Percentiles rank a stretch among this genome's conserved stretches.
Evolutionary conservation across 208 protist species (phyloP).

Genomic region (Acanthamoeba healyi): DNA sequence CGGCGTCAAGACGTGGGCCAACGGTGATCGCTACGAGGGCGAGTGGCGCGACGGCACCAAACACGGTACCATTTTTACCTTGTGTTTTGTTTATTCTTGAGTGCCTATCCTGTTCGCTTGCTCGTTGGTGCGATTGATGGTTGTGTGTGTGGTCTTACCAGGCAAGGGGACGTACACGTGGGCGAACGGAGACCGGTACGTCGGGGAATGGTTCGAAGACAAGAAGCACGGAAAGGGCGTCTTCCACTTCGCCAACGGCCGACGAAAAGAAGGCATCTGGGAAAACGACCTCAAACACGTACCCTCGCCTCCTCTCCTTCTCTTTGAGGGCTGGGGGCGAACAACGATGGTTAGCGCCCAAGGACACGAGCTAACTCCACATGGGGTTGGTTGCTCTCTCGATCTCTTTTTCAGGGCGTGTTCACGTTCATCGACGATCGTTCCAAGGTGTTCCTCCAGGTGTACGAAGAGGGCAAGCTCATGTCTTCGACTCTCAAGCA

Average conservation of each 20-base stretch:
- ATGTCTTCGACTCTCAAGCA: constrained; percentile 26
- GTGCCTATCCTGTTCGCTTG: background rate
- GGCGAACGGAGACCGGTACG: constrained; percentile 60
- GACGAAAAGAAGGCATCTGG: constrained; percentile 15
- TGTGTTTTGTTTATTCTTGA: background rate
- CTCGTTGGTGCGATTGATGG: background rate
- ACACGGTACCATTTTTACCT: background rate
- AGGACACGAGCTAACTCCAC: background rate
- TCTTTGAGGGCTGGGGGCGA: no score
- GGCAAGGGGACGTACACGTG: constrained; percentile 57
- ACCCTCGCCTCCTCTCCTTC: background rate
- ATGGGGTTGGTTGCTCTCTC: background rate
- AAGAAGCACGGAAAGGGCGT: constrained; percentile 65
- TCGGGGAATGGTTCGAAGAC: constrained; percentile 49
- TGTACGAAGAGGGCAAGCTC: constrained; percentile 51
- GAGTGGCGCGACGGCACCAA: constrained; percentile 65
- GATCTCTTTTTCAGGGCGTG: background rate
- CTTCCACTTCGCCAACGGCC: constrained; percentile 63
- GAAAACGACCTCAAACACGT: constrained; percentile 59
- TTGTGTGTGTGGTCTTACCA: background rate
- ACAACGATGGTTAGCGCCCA: no score
- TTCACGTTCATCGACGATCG: constrained; percentile 29
- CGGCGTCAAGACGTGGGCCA: constrained; percentile 2
- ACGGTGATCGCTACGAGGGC: constrained; percentile 60
- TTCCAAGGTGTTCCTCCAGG: constrained; percentile 1